Base-by-base conservation (phyloP, 2,329 filamentous ascomycete genomes). In the Ceratocystis diversiconidia region DNA sequence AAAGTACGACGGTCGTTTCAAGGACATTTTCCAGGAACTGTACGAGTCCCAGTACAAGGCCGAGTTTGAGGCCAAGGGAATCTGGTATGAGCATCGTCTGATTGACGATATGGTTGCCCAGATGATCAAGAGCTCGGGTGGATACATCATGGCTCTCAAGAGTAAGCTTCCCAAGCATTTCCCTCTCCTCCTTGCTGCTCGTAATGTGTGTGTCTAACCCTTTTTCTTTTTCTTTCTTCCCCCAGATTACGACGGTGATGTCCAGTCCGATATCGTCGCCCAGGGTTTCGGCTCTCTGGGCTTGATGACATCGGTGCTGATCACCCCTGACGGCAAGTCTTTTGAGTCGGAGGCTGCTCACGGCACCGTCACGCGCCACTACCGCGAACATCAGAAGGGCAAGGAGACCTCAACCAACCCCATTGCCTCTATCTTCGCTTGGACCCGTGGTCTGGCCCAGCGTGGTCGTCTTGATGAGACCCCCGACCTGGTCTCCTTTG, bases 51-150 rank as follows among this genome's bases (percentile, higher is more conserved):
- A 87, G 72, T 99, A 97, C 82, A 87, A 89, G 82, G 82, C 84
- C 75, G 83, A 90, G 57, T 97, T 97, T 72, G 92, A 96, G 75
- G 87, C 86, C 73, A 90, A 91, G 82, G 84, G 84, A 69, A 95
- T 97, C 79, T 97, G 94, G 94, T 97, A 99, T 76, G 94, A 99
- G 86, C 94, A 99, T 80, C 89, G 94, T 73, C 82, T 99, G 71
- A 97, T 99, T 74, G 94, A 99, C 79, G 94, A 99, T 79, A 97
- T 99, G 94, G 94, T 99, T 70, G 94, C 94, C 62, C 94, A 99
- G 83, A 99, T 99, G 94, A 89, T 99, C 82, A 99, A 99, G 89
- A 94, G 89, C 79, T 85, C 87, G 73, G 94, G 94, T 72, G 94
- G 94, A 69, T 96, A 94, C 79, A 85, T 97, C 75, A 96, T 97